Evolutionary conservation across 257 asterid genomes (phyloP).

Genomic region (Solanum chilense): DNA sequence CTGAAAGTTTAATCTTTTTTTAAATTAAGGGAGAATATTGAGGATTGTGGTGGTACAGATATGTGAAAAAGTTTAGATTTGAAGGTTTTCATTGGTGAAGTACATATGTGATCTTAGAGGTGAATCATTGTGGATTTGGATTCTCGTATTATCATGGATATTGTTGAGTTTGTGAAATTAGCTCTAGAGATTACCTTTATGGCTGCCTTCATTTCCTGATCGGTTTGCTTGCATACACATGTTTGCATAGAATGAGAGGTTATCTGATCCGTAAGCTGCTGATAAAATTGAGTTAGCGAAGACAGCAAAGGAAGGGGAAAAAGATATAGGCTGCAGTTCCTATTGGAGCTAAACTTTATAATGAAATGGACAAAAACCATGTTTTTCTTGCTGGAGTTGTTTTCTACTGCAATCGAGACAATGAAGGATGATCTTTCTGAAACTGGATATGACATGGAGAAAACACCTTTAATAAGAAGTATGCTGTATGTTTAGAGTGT

Average conservation of each 20-base stretch:
- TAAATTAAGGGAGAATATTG: neutral
- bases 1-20: neutral
- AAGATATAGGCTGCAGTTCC: conserved; percentile 22
- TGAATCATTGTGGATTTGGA: conserved; percentile 25
- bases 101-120: neutral
- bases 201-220: conserved; percentile 95
- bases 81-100: neutral
- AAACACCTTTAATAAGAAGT: conserved; percentile 32
- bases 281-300: conserved; percentile 73
- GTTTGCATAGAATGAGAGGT: conserved; percentile 80
- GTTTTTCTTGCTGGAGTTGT: too few relatives aligned
- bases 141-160: conserved; percentile 18
- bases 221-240: conserved; percentile 58
- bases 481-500: conserved; percentile 48
- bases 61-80: neutral
- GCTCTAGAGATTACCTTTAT: conserved; percentile 20
- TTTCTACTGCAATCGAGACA: conserved; percentile 73
- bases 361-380: conserved; percentile 43
- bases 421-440: conserved; percentile 62
- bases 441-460: conserved; percentile 45
- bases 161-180: neutral
- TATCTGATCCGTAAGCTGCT: conserved; percentile 49
- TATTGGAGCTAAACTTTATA: conserved; percentile 29
- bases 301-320: conserved; percentile 77
- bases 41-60: neutral